Evolutionary conservation across 371 early-diverging fungal species (phyloP).

Genomic region (Paraphysoderma sedebokerense): DNA sequence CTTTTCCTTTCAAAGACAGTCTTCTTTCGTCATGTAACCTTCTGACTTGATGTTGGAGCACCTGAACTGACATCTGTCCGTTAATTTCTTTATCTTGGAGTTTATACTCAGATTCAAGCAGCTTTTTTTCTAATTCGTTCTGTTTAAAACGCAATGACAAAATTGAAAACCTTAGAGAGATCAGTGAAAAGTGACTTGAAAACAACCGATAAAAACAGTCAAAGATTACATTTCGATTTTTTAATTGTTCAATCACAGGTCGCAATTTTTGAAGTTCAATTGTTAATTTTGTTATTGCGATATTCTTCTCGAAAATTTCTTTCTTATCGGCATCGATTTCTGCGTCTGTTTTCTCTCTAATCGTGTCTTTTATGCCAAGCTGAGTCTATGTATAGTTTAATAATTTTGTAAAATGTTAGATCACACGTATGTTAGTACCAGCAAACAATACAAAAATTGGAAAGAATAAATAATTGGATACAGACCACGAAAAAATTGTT

Average conservation of each 20-base stretch:
- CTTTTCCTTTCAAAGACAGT: slow-evolving; percentile 5
- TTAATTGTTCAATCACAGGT: slow-evolving; percentile 17
- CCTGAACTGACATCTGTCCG: slow-evolving; percentile 14
- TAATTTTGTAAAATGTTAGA: background rate
- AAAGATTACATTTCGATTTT: slow-evolving; percentile 12
- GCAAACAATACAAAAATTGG: background rate
- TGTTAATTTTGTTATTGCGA: slow-evolving; percentile 18
- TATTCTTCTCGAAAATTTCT: slow-evolving; percentile 22
- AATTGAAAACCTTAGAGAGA: background rate
- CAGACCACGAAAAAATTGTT: slow-evolving; percentile 14
- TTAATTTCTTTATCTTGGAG: slow-evolving; percentile 11
- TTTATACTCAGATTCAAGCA: slow-evolving; percentile 12
- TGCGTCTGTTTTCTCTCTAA: slow-evolving; percentile 13
- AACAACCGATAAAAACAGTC: background rate
- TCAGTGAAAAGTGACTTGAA: background rate
- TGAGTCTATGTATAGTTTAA: slow-evolving; percentile 11
- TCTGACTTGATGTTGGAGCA: slow-evolving; percentile 25
- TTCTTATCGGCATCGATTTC: slow-evolving; percentile 13
- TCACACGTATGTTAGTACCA: background rate
- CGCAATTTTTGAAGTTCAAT: slow-evolving; percentile 16
- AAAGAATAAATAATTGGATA: background rate
- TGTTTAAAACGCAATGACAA: background rate
- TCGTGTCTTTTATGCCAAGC: slow-evolving; percentile 18
- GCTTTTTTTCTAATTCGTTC: slow-evolving; percentile 16
- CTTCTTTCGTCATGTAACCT: slow-evolving; percentile 13